These are phyloP conservation scores for Abelmoschus esculentus DNA, from an alignment of 345 rosid genomes.

Conservation along the genomic window DNA sequence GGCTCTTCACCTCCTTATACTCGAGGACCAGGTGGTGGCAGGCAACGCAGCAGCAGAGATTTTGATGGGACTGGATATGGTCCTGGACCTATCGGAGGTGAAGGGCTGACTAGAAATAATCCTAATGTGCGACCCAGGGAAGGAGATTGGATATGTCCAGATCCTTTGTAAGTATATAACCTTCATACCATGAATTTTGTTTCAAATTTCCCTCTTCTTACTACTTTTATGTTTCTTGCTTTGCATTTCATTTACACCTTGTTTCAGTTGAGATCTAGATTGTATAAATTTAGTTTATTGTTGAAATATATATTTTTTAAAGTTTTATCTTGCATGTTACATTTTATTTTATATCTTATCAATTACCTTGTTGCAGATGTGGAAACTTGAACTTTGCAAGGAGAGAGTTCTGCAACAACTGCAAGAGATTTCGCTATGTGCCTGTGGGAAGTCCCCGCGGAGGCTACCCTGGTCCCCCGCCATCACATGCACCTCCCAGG, in stretches of 20 bases:
- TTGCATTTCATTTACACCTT: too few relatives aligned
- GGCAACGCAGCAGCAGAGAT: constrained; percentile 48
- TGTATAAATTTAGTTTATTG: too few relatives aligned
- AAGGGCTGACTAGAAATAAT: constrained; percentile 40
- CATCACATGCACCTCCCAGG: constrained; percentile 38
- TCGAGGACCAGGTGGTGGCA: constrained; percentile 58
- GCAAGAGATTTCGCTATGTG: constrained; percentile 57
- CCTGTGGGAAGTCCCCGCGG: constrained; percentile 58
- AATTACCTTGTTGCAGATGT: constrained; percentile 38
- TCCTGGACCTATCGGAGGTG: constrained; percentile 46
- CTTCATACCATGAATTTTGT: background rate
- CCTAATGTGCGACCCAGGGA: constrained; percentile 87
- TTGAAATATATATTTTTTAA: background rate
- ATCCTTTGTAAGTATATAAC: constrained; percentile 47
- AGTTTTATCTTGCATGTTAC: background rate
- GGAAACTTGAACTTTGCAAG: constrained; percentile 60
- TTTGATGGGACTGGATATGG: constrained; percentile 60
- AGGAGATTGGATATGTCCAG: constrained; percentile 81
- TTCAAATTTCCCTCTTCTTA: background rate
- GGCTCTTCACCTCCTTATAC: constrained; percentile 56
- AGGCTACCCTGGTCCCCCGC: constrained; percentile 44
- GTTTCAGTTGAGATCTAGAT: background rate
- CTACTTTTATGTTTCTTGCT: background rate
- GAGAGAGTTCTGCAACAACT: constrained; percentile 39
- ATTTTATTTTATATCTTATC: background rate